Conservation (phyloP, 345 rosid species). For the Balakata baccata region DNA sequence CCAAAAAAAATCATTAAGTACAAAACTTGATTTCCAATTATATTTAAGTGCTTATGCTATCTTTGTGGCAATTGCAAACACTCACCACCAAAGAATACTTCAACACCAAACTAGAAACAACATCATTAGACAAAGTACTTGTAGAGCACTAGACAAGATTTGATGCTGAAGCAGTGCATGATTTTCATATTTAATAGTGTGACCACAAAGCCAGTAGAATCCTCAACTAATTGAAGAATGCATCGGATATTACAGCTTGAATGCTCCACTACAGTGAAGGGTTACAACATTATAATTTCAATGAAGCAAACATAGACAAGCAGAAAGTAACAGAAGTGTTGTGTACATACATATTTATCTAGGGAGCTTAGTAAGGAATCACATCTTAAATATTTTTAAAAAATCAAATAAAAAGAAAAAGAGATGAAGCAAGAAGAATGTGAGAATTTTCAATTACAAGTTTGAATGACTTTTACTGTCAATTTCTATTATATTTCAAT, state of each 20-base stretch:
- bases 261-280: background rate
- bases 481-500: background rate
- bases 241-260: background rate
- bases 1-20: background rate
- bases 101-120: background rate
- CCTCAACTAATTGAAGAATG: background rate
- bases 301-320: too few relatives aligned
- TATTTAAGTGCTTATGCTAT: background rate
- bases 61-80: background rate
- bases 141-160: background rate
- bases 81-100: background rate
- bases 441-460: background rate
- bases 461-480: background rate
- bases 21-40: constrained; percentile 3
- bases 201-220: background rate
- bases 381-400: background rate
- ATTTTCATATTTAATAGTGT: background rate
- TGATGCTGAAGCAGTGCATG: background rate
- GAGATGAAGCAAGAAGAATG: too few relatives aligned
- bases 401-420: background rate
- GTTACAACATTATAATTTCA: background rate
- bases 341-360: background rate
- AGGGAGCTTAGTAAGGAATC: background rate
- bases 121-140: background rate
- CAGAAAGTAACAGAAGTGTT: too few relatives aligned